Evolutionary conservation across 768 basidiomycete genomes (phyloP).

Genomic region (Suillus occidentalis): DNA sequence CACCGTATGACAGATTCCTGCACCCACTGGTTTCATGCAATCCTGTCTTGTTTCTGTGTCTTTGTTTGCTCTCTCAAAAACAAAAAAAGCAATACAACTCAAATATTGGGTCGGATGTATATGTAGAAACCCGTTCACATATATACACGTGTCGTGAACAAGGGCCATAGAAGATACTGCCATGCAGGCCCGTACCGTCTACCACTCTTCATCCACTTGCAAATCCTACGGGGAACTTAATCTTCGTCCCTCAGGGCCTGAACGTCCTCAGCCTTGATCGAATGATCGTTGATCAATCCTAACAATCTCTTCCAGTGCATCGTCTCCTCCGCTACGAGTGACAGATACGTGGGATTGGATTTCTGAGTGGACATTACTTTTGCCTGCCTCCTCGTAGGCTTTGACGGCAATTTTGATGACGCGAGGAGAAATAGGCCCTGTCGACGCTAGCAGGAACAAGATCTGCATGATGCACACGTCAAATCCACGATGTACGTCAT

Average conservation of each 20-base stretch:
- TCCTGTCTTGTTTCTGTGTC: too few relatives aligned
- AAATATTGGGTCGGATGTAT: too few relatives aligned
- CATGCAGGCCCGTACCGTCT: not conserved
- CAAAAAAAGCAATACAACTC: too few relatives aligned
- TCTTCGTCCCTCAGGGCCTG: constrained; percentile 5
- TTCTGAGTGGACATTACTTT: constrained; percentile 1
- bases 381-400: constrained; percentile 7
- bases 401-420: constrained; percentile 8
- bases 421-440: constrained; percentile 6
- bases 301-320: constrained; percentile 7
- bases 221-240: not conserved
- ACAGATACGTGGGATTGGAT: not conserved
- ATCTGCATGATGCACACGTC: constrained; percentile 25
- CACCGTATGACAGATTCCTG: too few relatives aligned
- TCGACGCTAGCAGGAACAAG: constrained; percentile 16
- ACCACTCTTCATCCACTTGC: constrained; percentile 4
- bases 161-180: not conserved
- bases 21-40: too few relatives aligned
- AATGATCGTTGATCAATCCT: constrained; percentile 4
- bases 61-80: too few relatives aligned
- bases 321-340: constrained; percentile 3
- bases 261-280: constrained; percentile 8
- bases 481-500: constrained; percentile 29
- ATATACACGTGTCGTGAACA: not conserved
- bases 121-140: not conserved